Base-by-base conservation (phyloP, 768 basidiomycete species). In the Lentinula raphanica region DNA sequence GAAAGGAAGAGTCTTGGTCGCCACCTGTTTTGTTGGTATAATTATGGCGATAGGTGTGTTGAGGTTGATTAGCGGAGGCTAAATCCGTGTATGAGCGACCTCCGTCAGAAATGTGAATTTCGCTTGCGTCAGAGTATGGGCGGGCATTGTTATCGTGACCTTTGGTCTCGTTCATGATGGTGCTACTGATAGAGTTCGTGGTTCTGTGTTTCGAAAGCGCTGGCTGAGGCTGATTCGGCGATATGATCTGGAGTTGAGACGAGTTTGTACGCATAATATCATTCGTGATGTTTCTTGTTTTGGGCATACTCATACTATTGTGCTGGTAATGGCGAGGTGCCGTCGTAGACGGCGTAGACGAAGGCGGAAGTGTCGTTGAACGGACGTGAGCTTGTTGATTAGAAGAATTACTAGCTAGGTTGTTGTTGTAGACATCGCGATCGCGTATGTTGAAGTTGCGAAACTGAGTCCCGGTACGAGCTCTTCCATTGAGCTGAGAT, bases 291-390 rank as follows among this genome's bases (percentile, higher is more conserved):
- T 74, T 49, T 68, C 60, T 69, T 44, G 48, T 64, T 68, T 67
- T 69, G 7, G 74, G 69, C 55, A 78, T 69, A 60, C 77, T 80
- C 74, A 80, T 75, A 61, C 77, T 79, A 58, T 64, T 80, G 60
- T 79, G 78, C 65, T 78, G 77, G 62, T 71, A 74, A 65, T 81
- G 79, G 12, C 79, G 70, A 61, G 69, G 63, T 23, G n/a, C 29
- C 9, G 42, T 27, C 40, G 53, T 21, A 9, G 58, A 63, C 61
- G 71, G 57, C 60, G 72, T 63, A 49, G 69, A 63, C 11, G 74
- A 77, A 58, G 73, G 75, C 23, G 78, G 78, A 59, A 79, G 72
- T 31, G 79, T 79, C 36, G 77, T 74, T 27, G 76, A 75, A 36
- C 78, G 74, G 57, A 76, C 67, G 62, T 80, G 79, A 36, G 72